Evolutionary conservation across 148 eudicot species (phyloP), one percentile per base, ranked within the genome.

Genomic region (Vaccinium macrocarpon): DNA sequence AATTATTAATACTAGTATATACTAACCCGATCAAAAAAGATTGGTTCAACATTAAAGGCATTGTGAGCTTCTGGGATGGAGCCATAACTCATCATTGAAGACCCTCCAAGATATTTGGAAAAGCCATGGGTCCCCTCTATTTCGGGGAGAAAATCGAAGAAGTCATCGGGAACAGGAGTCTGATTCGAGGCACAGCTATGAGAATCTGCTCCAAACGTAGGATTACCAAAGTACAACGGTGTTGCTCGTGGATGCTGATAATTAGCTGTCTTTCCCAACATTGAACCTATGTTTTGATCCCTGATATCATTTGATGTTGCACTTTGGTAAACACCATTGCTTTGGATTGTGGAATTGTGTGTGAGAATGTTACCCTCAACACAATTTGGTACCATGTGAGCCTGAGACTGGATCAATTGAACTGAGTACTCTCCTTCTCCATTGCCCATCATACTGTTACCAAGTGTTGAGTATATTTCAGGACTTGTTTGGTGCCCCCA

Each of bases 131-230:
- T 29, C 23, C 11, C 81, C 23, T 27, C 61, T 3, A 79, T 29
- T 56, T 79, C 82, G 0, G 66, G 82, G 25, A 79, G 82, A 57
- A 56, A 79, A 57, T 56, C 82, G n/a, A 79, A 56, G 51, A 79
- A 56, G 50, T 79, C 82, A 79, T 79, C 82, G 1, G 66, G 15
- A 62, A 79, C 13, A 6, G 64, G 82, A 50, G 38, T 56, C 29
- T 56, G 82, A 19, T 32, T 79, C 4, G 29, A 56, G 64, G 70
- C 21, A 57, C 50, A 57, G 66, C 16, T 35, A 2, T 79, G 82
- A 56, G 25, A 56, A 57, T 32, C 82, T 57, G 70, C 25, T 59
- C 18, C 27, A 4, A 79, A 32, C 3, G 50, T 56, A 8, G 48
- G 49, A 8, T 79, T 57, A 15, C 21, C n/a, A 10, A 59, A 38